Conservation (phyloP, 1,284 basidiomycete genomes). For the Malassezia equina region DNA sequence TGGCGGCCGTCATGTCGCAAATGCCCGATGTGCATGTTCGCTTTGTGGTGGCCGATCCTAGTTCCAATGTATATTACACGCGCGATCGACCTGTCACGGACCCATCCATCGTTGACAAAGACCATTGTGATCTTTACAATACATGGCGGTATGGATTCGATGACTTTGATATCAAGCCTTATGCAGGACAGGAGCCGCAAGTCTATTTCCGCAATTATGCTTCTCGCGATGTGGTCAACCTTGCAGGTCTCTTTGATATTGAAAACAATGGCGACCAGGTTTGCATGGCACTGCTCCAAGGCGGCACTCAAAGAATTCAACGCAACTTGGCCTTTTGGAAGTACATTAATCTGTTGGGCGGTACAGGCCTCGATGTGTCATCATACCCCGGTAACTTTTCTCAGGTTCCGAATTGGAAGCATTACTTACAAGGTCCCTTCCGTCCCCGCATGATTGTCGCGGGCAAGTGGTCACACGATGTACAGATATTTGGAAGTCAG, state of each 20-base stretch:
- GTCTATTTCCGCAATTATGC: constrained; percentile 22
- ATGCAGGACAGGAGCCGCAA: background rate
- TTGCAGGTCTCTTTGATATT: constrained; percentile 25
- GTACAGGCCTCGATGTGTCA: constrained; percentile 3
- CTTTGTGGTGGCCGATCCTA: constrained; percentile 31
- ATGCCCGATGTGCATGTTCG: constrained; percentile 19
- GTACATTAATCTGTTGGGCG: constrained; percentile 30
- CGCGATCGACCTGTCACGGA: constrained; percentile 24
- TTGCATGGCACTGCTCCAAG: constrained; percentile 27
- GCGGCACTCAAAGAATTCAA: constrained; percentile 20
- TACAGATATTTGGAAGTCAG: background rate
- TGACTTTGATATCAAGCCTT: constrained; percentile 2
- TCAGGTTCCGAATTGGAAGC: constrained; percentile 11
- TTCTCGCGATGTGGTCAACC: constrained; percentile 26
- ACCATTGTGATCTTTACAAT: constrained; percentile 23
- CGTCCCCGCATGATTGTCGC: background rate
- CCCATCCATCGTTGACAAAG: constrained; percentile 3
- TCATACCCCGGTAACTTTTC: constrained; percentile 29
- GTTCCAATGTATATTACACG: constrained; percentile 33
- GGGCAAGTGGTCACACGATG: constrained; percentile 4
- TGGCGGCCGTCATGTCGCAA: constrained; percentile 17
- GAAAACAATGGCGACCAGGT: constrained; percentile 26
- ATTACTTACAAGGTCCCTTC: background rate
- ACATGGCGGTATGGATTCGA: constrained; percentile 28
- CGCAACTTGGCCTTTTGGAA: constrained; percentile 35